A percentile compares a stretch with the other conserved stretches of the same genome.
Evolutionary conservation across 495 filamentous ascomycete genomes (phyloP).

Genomic region (Tuber indicum): DNA sequence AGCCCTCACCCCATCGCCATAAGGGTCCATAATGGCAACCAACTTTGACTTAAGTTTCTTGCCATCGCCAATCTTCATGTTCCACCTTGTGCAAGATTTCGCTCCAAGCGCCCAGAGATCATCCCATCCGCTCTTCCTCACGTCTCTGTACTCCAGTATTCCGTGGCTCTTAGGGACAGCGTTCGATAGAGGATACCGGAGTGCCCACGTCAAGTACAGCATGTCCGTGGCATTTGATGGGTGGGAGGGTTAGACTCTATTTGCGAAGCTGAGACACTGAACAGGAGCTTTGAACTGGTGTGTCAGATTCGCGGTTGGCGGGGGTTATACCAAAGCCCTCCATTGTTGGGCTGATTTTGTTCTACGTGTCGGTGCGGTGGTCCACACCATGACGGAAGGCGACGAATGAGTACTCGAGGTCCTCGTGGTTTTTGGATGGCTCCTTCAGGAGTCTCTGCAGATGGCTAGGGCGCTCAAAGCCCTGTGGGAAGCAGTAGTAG

Average conservation of each 20-base stretch:
- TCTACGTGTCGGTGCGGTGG: slow-evolving; percentile 29
- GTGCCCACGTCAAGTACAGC: slow-evolving; percentile 88
- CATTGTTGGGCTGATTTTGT: background rate
- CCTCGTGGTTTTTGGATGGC: slow-evolving; percentile 68
- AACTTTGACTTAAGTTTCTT: no score
- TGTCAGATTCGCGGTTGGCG: background rate
- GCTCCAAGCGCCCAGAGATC: no score
- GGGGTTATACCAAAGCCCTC: slow-evolving; percentile 21
- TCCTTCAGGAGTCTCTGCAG: slow-evolving; percentile 70
- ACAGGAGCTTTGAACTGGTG: slow-evolving; percentile 33
- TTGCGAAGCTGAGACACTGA: slow-evolving; percentile 41
- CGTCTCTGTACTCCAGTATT: no score
- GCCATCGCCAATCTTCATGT: no score
- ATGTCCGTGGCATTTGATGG: slow-evolving; percentile 80
- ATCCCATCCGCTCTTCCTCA: no score
- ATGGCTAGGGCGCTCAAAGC: slow-evolving; percentile 76
- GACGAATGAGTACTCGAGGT: slow-evolving; percentile 80
- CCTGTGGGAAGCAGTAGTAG: slow-evolving; percentile 82
- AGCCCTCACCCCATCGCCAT: background rate
- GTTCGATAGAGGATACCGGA: slow-evolving; percentile 45
- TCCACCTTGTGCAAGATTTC: no score
- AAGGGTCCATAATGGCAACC: no score
- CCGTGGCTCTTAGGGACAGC: no score
- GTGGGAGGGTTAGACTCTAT: slow-evolving; percentile 65
- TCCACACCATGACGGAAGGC: slow-evolving; percentile 76